Base-by-base conservation (phyloP, 2,329 filamentous ascomycete genomes). In the Hymenoscyphus linearis region DNA sequence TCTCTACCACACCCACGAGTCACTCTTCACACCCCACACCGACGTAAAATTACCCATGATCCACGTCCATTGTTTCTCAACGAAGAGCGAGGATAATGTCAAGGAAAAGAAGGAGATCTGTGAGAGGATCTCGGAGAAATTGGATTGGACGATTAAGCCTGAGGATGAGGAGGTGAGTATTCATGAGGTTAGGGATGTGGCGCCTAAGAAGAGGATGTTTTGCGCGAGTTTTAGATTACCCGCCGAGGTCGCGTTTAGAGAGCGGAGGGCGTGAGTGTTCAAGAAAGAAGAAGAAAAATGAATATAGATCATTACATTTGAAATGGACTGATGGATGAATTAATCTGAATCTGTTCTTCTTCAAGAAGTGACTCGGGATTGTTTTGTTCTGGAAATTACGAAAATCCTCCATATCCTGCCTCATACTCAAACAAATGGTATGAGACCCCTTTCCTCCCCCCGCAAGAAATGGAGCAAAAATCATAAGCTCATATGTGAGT, bases 121-220 rank as follows among this genome's bases (percentile, higher is more conserved):
- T 71, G 78, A 83, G 66, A 82, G 87, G 57, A 82, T 95, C 73
- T 76, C 12, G 78, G 78, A 52, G 37, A 81, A 78, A 65, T 72
- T 81, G 65, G 78, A 76, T 12, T 70, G 76, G 50, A 64, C 70
- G 63, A 71, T 80, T 57, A 72, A 68, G 60, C 75, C 76, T 3
- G 80, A 78, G 13, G 78, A 84, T 61, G 57, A 67, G 5, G 76
- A 84, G 68, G 77, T 84, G 40, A 77, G 77, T 0, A 83, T 91
- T 65, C 77, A 85, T 62, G 85, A 89, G 62, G 91, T 98, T 36
- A 83, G 95, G 66, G 86, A 96, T 67, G 95, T 99, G 60, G 90
- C 92, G 62, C 95, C 95, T 4, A 88, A 91, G 71, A 99, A 99
- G 81, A 85, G 89, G 72, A 97, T 97, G 93, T 98, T 93, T 75